Evolutionary conservation across 768 basidiomycete genomes (phyloP), one percentile per base, ranked within the genome.

Genomic region (Xanthoconium purpureum): DNA sequence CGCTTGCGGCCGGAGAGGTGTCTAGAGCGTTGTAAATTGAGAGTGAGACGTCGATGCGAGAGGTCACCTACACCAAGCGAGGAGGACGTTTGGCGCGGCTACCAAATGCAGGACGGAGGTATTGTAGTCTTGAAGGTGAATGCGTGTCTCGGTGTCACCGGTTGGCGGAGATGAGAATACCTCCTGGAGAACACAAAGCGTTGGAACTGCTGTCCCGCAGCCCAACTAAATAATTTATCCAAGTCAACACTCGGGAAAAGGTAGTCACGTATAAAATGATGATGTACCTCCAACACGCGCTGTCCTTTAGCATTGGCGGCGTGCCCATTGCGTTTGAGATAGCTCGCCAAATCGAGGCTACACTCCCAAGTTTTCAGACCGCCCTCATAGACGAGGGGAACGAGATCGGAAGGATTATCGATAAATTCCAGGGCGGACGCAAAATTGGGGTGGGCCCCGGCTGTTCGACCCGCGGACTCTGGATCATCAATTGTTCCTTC

Each of bases 291-390:
- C 12, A 95, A 65, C 11, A 91, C 71, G 15, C 78, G 77, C 63
- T 79, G 82, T 1, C 87, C 88, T 33, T 62, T 65, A 6, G 75
- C 60, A 28, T 56, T 52, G 43, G 73, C 48, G 7, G 54, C 56
- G 28, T 62, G 42, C 1, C 56, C 63, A 44, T 77, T 57, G 20
- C 71, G 63, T 52, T 78, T 74, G 13, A 91, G 74, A 62, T 86
- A 88, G 35, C 82, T 78, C 0, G 89, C 90, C 3, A 98, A 77
- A 70, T 98, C 96, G 14, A 94, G 72, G 47, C 91, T 89, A 62
- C 93, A 96, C 70, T 99, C 96, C 96, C 96, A 99, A 2, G 94
- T 98, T 73, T 98, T 98, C 50, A 98, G 70, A 6, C 96, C 96
- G 20, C 96, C 96, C 74, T 99, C 96, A 62, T 99, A 98, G 1